These are phyloP conservation scores for Dimocarpus longan DNA, from an alignment of 345 rosid species.

Conservation along the genomic window DNA sequence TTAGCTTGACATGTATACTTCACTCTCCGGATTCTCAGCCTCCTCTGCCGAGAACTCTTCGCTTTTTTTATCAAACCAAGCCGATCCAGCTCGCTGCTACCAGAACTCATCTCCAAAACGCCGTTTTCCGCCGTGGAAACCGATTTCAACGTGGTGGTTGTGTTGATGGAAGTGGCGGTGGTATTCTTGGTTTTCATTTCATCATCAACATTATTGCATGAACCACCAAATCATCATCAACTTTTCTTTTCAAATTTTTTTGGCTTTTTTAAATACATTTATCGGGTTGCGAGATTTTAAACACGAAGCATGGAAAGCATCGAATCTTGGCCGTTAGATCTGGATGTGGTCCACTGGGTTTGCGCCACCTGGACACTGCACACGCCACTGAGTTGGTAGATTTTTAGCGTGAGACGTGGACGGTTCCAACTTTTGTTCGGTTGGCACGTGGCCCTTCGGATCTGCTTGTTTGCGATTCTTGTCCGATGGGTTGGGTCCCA, in stretches of 20 bases:
- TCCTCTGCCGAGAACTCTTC: conserved; percentile 36
- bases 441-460: conserved; percentile 45
- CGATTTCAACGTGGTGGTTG: not conserved
- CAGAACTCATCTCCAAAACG: conserved; percentile 5
- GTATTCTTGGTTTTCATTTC: not conserved
- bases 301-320: conserved; percentile 10
- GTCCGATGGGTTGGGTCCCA: conserved; percentile 12
- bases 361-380: conserved; percentile 42
- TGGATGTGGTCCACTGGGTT: not conserved
- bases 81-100: conserved; percentile 21
- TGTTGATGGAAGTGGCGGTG: no score
- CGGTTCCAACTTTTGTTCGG: conserved; percentile 3
- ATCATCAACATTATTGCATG: conserved; percentile 28
- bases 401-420: conserved; percentile 38
- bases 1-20: conserved; percentile 28
- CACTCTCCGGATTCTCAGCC: conserved; percentile 32
- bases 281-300: not conserved
- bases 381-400: conserved; percentile 18
- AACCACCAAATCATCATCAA: conserved; percentile 2
- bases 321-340: conserved; percentile 28
- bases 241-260: not conserved
- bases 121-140: not conserved
- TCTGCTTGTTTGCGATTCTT: conserved; percentile 15
- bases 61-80: conserved; percentile 23
- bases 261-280: not conserved